These are phyloP conservation scores for Lachnellula suecica DNA, from an alignment of 2,329 filamentous ascomycete genomes.

Conservation along the genomic window DNA sequence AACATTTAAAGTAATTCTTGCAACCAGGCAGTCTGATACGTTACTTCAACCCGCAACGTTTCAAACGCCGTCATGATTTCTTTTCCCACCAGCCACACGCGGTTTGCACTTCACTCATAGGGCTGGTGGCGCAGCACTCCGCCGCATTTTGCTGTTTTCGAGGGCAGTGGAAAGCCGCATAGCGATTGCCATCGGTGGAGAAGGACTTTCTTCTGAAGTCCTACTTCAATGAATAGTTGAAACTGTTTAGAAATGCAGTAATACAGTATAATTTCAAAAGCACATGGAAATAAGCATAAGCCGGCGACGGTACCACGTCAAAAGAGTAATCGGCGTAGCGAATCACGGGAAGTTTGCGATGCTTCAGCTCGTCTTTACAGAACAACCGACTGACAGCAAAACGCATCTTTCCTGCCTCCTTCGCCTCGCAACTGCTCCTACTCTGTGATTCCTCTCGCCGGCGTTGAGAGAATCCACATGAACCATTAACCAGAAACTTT, in stretches of 20 bases:
- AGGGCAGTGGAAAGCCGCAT: no score
- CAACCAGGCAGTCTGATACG: no score
- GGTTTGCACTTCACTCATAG: not conserved
- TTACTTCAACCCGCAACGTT: not conserved
- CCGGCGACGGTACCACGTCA: not conserved
- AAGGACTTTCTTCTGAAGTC: no score
- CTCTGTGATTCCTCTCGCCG: conserved; percentile 1
- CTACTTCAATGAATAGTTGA: no score
- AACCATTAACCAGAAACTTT: not conserved
- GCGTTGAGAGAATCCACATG: conserved; percentile 5
- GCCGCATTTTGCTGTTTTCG: no score
- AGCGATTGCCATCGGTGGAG: no score
- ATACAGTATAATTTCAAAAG: no score
- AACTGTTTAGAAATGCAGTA: no score
- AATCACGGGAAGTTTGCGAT: not conserved
- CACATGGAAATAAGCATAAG: not conserved
- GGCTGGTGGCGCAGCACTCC: conserved; percentile 11
- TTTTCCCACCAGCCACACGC: not conserved
- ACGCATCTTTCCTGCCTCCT: not conserved
- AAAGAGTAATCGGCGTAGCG: not conserved
- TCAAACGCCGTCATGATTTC: not conserved
- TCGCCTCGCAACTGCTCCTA: not conserved
- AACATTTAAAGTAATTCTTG: no score
- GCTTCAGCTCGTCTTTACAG: not conserved
- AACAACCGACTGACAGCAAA: not conserved